Evolutionary conservation across 208 protist genomes (phyloP), one percentile per base, ranked within the genome.

Genomic region (Crithidia brevicula): DNA sequence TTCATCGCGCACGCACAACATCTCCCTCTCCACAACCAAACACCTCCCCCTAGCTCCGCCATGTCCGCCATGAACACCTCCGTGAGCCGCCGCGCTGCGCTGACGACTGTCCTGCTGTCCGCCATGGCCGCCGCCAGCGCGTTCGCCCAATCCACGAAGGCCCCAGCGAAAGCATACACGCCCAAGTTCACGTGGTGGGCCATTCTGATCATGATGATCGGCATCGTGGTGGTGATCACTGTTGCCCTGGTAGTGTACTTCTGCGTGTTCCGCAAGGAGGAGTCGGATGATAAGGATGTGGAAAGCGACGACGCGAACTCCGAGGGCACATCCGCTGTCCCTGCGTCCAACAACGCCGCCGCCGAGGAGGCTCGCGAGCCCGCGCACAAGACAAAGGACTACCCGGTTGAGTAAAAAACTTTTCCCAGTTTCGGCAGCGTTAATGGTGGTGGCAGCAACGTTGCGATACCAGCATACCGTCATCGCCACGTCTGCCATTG

Each of bases 161-260:
- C 58, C 30, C 18, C 36, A 27, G 52, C 50, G 57, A 10, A 4
- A 4, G 27, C 20, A 3, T 64, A 64, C 58, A 64, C 34, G 40
- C 58, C 58, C n/a, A 64, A 64, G 58, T 64, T 64, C 58, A 64
- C 58, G 58, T 64, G 58, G 58, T 64, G 58, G 58, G 58, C 58
- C 58, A 64, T 64, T 52, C 58, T 64, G 58, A 64, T 64, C 43
- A 64, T 64, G 58, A 64, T 64, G 58, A 50, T 64, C 43, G 58
- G 58, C 61, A 67, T 67, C 33, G 49, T 58, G 5, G 61, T 47
- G 20, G 34, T 67, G 30, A 67, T 57, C 33, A 16, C 33, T 8
- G 43, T 64, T 52, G 58, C 43, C 30, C 58, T 64, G 28, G 43
- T 64, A 5, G 30, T 64, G 22, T 64, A 64, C 58, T 64, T 64